Evolutionary conservation across 495 filamentous ascomycete genomes (phyloP), one percentile per base, ranked within the genome.

Genomic region (Penicillium egyptiacum): DNA sequence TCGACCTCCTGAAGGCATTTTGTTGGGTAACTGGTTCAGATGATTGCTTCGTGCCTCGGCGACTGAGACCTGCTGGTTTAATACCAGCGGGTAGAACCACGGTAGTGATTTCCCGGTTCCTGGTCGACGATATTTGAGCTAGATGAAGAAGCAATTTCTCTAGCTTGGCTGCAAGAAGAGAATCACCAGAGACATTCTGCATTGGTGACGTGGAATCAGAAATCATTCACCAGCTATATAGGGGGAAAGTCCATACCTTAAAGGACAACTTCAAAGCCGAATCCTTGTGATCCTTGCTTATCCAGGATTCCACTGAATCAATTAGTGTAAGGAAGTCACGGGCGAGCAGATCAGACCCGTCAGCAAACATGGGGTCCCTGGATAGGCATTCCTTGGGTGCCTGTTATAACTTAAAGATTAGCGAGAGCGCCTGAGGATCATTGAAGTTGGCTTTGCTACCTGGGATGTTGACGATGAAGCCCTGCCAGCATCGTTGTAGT

Each of bases 221-320:
- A 31, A 25, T 26, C 23, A 22, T 26, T 35, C 4, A 39, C 31
- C 9, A 23, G 20, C 19, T 22, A 19, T 22, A 44, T 26, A 12
- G 20, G 35, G 9, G 7, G n/a, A 47, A 8, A 20, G 23, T 9
- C 47, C 16, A 33, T 70, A 75, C 73, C 65, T 74, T 61, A 20
- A 73, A 50, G 0, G 61, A 58, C 4, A 73, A 33, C 37, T 50
- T 69, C 26, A 67, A 52, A 44, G 52, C 57, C 17, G 58, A 58
- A 16, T 54, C 51, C 10, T 47, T 57, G 10, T 42, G 47, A 19
- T 60, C 58, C 20, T 64, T 56, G 44, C 65, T 59, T 10, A 58
- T 44, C 68, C 64, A 72, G 25, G 63, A 61, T 37, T 74, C 71
- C 16, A 67, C 51, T n/a, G 50, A 59, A 31, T 59, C 55, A 40